phyloP scores from a whole-genome alignment of 331 rosid species.

The Cydonia oblonga region DNA sequence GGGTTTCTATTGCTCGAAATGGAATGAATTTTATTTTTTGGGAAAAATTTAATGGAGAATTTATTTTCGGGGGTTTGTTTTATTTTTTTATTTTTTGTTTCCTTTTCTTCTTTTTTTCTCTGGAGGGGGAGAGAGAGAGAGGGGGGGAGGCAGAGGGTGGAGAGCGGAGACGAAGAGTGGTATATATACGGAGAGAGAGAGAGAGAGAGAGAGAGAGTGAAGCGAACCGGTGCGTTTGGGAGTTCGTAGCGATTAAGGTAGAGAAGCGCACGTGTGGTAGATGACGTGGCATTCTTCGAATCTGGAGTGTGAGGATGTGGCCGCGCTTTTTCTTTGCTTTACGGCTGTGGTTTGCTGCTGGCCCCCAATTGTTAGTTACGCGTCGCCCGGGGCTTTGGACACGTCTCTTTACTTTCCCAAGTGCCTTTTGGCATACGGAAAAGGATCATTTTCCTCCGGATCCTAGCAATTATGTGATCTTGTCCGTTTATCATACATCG shows the following conservation, averaged over 20 bases:
- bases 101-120: not conserved
- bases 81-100: not conserved
- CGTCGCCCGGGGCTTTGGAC: too few relatives aligned
- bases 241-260: slow-evolving; percentile 2
- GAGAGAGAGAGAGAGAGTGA: too few relatives aligned
- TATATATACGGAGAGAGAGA: not conserved
- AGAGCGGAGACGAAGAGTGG: not conserved
- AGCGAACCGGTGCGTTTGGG: not conserved
- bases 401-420: too few relatives aligned
- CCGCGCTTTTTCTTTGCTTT: not conserved
- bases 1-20: slow-evolving; percentile 14
- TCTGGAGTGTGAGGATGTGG: not conserved
- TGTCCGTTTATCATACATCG: too few relatives aligned
- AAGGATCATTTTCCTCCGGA: too few relatives aligned
- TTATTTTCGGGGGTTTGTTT: not conserved
- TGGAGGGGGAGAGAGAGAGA: not conserved
- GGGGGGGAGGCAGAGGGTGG: not conserved
- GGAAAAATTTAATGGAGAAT: not conserved
- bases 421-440: too few relatives aligned
- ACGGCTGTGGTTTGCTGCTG: not conserved
- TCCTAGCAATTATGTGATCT: too few relatives aligned
- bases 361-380: too few relatives aligned
- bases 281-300: slow-evolving; percentile 15
- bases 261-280: not conserved
- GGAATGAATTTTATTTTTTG: not conserved